A percentile compares a stretch with the other conserved stretches of the same genome.
phyloP scores from a whole-genome alignment of 768 basidiomycete species.

The Collybia mongolica region DNA sequence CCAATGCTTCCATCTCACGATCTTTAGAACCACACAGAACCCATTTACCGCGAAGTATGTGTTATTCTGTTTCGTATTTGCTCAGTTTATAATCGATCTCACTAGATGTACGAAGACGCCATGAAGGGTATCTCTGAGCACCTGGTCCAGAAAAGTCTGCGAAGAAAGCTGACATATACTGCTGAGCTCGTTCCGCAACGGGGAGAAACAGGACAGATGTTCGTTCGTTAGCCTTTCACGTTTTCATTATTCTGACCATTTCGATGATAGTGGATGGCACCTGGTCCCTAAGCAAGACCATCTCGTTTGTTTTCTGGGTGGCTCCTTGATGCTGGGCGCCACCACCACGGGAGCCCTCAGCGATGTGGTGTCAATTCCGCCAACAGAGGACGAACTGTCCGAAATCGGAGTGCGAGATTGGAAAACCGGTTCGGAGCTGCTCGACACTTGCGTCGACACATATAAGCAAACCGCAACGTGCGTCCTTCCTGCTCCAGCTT shows the following conservation, averaged over 20 bases:
- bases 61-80: not conserved
- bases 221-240: slow-evolving; percentile 8
- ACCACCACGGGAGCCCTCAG: slow-evolving; percentile 57
- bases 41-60: slow-evolving; percentile 69
- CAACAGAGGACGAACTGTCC: slow-evolving; percentile 57
- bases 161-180: slow-evolving; percentile 66
- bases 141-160: slow-evolving; percentile 63
- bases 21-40: slow-evolving; percentile 68
- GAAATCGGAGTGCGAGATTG: slow-evolving; percentile 72
- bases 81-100: not conserved
- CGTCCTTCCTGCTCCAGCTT: slow-evolving; percentile 23
- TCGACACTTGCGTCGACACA: slow-evolving; percentile 86
- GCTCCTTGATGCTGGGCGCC: slow-evolving; percentile 87
- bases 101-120: slow-evolving; percentile 83
- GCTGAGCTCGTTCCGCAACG: slow-evolving; percentile 74
- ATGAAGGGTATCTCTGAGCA: slow-evolving; percentile 78
- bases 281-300: slow-evolving; percentile 90
- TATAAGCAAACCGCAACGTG: slow-evolving; percentile 76
- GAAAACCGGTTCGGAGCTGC: slow-evolving; percentile 75
- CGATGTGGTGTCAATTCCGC: slow-evolving; percentile 61
- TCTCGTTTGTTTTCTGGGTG: slow-evolving; percentile 92
- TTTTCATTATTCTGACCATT: not conserved
- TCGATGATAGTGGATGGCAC: slow-evolving; percentile 58
- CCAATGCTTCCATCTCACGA: not conserved
- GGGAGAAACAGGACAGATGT: slow-evolving; percentile 33